Evolutionary conservation across 1,139 yeast species (phyloP), one percentile per base, ranked within the genome.

Genomic region (Scheffersomyces segobiensis): DNA sequence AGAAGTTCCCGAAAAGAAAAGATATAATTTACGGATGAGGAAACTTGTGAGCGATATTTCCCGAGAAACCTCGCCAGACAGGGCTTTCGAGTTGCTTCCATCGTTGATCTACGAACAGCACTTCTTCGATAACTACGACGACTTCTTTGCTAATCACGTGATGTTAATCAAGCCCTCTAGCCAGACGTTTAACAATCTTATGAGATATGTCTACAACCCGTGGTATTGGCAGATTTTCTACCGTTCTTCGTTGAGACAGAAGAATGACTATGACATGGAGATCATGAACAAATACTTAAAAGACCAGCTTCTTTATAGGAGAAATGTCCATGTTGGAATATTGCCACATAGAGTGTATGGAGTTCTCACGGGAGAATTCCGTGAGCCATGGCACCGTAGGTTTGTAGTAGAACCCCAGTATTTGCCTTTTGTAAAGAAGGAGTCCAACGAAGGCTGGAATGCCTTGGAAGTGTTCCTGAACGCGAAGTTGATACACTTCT

Each of bases 251-350:
- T 56, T 75, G 10, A 67, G 73, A 32, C 46, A 61, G 12, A 20
- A 56, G 0, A 58, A 69, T 20, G 84, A 82, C 53, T 82, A 77
- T 60, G 87, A 83, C 62, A 81, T 82, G 86, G 87, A 84, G 56
- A 67, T 83, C 3, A 64, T 83, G 52, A 84, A 83, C 67, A 74
- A 73, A 56, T 75, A 69, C 52, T 59, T 74, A 39, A 65, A 64
- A 39, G 64, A 65, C 18, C 59, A 65, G 22, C 50, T 66, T 22
- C 55, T 59, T 54, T 47, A 58, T 22, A 61, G 55, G 24, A 59
- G 62, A 21, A n/a, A 32, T 17, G 24, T 78, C 6, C 69, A 72
- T 52, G 63, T 78, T 14, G 77, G 79, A 0, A 66, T 82, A 1
- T 62, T 83, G 47, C 85, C 86, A 3, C 86, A 82, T 64, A 67